Evolutionary conservation across 2,329 filamentous ascomycete genomes (phyloP).

Genomic region (Rutstroemia sp.): DNA sequence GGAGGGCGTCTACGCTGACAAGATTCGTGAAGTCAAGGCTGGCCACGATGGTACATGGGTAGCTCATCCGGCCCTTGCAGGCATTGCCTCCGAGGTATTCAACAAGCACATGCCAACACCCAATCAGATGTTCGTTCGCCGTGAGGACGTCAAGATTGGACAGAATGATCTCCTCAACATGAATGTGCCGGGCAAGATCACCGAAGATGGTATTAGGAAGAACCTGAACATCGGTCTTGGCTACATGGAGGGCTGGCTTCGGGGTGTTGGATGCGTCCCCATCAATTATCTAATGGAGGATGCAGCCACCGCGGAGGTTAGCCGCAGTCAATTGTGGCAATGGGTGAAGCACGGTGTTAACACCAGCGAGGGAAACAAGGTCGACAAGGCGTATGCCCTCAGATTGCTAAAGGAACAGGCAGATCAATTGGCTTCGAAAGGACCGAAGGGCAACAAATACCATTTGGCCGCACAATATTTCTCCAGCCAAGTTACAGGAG

Average conservation of each 20-base stretch:
- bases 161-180: conserved; percentile 94
- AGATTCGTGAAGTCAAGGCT: conserved; percentile 89
- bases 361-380: conserved; percentile 81
- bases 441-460: conserved; percentile 84
- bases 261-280: conserved; percentile 89
- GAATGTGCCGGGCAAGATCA: conserved; percentile 89
- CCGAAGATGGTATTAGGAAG: conserved; percentile 92
- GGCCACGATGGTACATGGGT: conserved; percentile 98
- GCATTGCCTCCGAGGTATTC: conserved; percentile 87
- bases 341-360: conserved; percentile 71
- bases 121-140: conserved; percentile 87
- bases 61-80: conserved; percentile 84
- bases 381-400: conserved; percentile 88
- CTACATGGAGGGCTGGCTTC: conserved; percentile 98
- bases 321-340: conserved; percentile 91
- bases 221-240: conserved; percentile 94
- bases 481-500: conserved; percentile 83
- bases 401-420: conserved; percentile 82
- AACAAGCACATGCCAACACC: conserved; percentile 98
- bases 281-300: conserved; percentile 99
- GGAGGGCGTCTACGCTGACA: conserved; percentile 87
- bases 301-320: conserved; percentile 93
- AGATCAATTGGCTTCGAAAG: conserved; percentile 65
- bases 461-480: conserved; percentile 90
- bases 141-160: conserved; percentile 81